Base-by-base conservation (phyloP, 306 rosid genomes). In the Sicyos edulis region DNA sequence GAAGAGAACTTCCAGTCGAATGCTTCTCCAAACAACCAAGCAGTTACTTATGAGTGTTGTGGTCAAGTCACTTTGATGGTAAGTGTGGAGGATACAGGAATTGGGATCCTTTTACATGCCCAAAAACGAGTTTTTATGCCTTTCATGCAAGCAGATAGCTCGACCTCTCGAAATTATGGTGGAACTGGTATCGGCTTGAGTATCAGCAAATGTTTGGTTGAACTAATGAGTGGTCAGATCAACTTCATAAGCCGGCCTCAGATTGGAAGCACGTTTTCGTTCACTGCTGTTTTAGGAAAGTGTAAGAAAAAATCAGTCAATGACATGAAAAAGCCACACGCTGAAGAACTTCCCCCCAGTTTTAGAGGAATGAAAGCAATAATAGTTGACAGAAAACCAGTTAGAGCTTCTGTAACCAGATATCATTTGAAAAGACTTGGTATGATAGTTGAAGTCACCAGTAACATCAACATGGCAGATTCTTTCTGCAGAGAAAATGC, bases 111-210 rank as follows among this genome's bases (percentile, higher is more conserved):
- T n/a, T 78, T 86, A 59, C n/a, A 76, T 21, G 96, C 97, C 17
- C 97, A 95, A 79, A 86, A 84, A 67, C 86, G 88, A 55, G 89
- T 95, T 79, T 91, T 91, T 87, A 86, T 70, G 86, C 99, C 99
- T 56, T 95, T 95, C 84, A 90, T 91, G 88, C 99, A 95, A 76
- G 99, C 92, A 22, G 99, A 95, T 78, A 95, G 99, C 86, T 95
- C 99, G 53, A 95, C 96, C 34, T 95, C 99, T 53, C 82, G 97
- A 83, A 81, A 91, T 70, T 95, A 91, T 73, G 99, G 99, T 8
- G 99, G 99, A 70, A 95, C 99, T 56, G 99, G 97, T 69, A 95
- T 95, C 34, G 99, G 99, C 65, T 86, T 95, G 86, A 95, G 99
- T 84, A 95, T 95, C 76, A 95, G 95, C 49, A 91, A 95, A 83